phyloP scores from a whole-genome alignment of 208 protist species.

The Trichomonas vaginalis region DNA sequence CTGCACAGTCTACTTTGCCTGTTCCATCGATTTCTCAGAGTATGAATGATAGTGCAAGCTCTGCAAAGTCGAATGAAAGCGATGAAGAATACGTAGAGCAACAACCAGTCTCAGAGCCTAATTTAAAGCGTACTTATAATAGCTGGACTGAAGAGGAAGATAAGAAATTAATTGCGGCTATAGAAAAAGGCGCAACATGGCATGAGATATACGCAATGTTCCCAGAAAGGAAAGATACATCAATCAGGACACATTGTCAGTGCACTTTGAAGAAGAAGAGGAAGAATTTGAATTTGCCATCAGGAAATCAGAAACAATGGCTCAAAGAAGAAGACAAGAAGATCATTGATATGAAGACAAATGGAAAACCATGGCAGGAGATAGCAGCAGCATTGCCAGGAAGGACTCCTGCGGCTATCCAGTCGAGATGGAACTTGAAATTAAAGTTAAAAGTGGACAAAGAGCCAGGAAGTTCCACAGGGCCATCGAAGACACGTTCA shows the following conservation, averaged over 20 bases:
- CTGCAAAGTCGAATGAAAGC: neutral
- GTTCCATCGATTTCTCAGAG: too few relatives aligned
- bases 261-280: neutral
- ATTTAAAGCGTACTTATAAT: neutral
- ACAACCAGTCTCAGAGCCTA: neutral
- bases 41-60: neutral
- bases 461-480: too few relatives aligned
- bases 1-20: too few relatives aligned
- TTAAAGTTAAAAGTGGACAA: neutral
- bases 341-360: neutral
- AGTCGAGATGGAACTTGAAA: neutral
- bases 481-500: neutral
- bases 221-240: neutral
- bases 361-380: neutral
- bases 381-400: neutral
- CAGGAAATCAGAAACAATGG: neutral
- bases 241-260: neutral
- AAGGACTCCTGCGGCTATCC: neutral
- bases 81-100: neutral
- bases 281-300: neutral
- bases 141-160: neutral
- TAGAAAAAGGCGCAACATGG: neutral
- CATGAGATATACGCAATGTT: neutral
- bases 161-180: neutral
- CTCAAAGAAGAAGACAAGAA: neutral